phyloP scores from a whole-genome alignment of 257 asterid species.

The Solanum rostratum region DNA sequence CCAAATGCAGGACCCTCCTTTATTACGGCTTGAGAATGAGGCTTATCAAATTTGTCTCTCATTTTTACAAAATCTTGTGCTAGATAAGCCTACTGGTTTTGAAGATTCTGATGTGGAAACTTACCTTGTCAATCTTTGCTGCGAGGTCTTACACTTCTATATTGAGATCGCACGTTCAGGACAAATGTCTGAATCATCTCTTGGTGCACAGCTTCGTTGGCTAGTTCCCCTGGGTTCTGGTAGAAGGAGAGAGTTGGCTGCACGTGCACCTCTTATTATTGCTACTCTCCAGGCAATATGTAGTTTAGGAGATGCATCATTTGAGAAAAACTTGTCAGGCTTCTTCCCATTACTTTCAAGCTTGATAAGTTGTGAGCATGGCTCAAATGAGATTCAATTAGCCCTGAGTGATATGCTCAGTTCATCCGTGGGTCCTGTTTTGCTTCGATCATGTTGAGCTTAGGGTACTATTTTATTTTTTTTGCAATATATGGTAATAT shows the following conservation, averaged over 20 bases:
- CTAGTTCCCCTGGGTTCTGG: constrained; percentile 84
- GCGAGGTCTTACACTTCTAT: constrained; percentile 70
- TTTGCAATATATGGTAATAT: constrained; percentile 29
- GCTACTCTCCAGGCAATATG: constrained; percentile 80
- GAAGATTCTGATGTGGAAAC: constrained; percentile 70
- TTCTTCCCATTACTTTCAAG: constrained; percentile 76
- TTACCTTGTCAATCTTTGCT: constrained; percentile 72
- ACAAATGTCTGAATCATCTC: constrained; percentile 30
- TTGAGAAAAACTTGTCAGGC: constrained; percentile 58
- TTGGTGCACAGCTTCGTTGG: constrained; percentile 38
- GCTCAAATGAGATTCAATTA: constrained; percentile 80
- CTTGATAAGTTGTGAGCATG: constrained; percentile 91
- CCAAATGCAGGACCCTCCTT: constrained; percentile 99
- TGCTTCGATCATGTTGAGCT: constrained; percentile 69
- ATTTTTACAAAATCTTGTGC: constrained; percentile 63
- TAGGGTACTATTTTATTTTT: constrained; percentile 1
- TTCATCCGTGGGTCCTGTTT: constrained; percentile 77
- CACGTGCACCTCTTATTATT: constrained; percentile 85
- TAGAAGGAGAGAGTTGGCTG: constrained; percentile 77
- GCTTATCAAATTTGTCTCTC: constrained; percentile 90
- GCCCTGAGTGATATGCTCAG: constrained; percentile 83
- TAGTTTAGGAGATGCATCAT: constrained; percentile 61
- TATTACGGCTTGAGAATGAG: constrained; percentile 92
- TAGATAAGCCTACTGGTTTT: constrained; percentile 40
- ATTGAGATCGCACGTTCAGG: constrained; percentile 45